Evolutionary conservation across 495 filamentous ascomycete genomes (phyloP), one percentile per base, ranked within the genome.

Genomic region (Talaromyces nanjingensis): DNA sequence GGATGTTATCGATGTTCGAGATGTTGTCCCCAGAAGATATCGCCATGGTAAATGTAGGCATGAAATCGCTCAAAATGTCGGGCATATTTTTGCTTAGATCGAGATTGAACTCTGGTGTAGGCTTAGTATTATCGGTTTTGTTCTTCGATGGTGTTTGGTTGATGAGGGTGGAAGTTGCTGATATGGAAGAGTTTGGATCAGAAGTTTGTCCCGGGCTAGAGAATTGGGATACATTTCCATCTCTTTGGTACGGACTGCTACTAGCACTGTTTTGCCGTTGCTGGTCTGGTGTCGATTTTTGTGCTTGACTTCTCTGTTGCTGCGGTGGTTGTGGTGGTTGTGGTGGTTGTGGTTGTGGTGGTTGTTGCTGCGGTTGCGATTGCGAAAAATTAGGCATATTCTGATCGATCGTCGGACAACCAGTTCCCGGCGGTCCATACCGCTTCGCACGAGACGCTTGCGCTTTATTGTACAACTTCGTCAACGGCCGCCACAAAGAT

Each of bases 401-500:
- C 18, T 54, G 53, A 56, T 56, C 27, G 16, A 49, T 49, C 18
- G 24, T 27, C 7, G 53, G 12, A n/a, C 22, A 25, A 29, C 22
- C 53, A 29, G 22, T 56, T 27, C 12, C 22, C 25, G 75, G 65
- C 60, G 76, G 73, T 37, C 73, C 71, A 33, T 69, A 65, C 52
- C 76, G 72, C 52, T 73, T 75, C 7, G 65, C 64, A 59, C 77
- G 70, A 31, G 68, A 71, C 12, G 73, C 71, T 9, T 69, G 59
- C 25, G 91, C 89, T 71, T 87, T 87, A 57, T 85, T 79, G 79
- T 90, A 87, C 16, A 96, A 76, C 61, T 89, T 89, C 20, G 79
- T 80, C 47, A 96, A 75, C 0, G 90, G 90, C 16, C 86, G 78
- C 90, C 91, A 96, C 0, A 96, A 78, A 71, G 84, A 86, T 11